These are phyloP conservation scores for Boletus pseudopeckii DNA, from an alignment of 768 basidiomycete species.

Conservation along the genomic window DNA sequence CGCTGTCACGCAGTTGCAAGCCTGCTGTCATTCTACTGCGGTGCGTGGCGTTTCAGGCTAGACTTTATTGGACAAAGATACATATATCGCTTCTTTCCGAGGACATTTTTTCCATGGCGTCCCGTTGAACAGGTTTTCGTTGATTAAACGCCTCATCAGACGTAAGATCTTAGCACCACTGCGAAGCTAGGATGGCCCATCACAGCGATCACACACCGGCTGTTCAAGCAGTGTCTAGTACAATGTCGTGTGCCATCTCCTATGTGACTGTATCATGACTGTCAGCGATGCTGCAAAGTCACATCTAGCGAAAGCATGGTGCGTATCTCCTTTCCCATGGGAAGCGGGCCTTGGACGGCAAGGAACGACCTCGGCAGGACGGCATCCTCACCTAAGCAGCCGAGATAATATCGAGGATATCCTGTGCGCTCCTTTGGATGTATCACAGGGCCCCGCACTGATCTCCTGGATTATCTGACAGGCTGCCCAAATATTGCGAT, in stretches of 20 bases:
- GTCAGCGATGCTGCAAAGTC: background rate
- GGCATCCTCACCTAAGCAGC: background rate
- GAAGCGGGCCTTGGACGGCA: slow-evolving; percentile 2
- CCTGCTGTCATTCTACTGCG: background rate
- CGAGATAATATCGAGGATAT: background rate
- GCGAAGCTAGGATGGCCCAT: background rate
- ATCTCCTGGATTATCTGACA: background rate
- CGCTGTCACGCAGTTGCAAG: background rate
- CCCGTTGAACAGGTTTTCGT: background rate
- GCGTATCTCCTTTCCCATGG: background rate
- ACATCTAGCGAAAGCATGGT: background rate
- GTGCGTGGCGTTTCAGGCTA: slow-evolving; percentile 1
- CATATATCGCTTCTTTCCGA: background rate
- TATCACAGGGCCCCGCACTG: background rate
- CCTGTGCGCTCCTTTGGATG: background rate
- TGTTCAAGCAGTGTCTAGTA: background rate
- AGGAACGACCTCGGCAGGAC: slow-evolving; percentile 1
- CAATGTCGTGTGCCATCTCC: background rate
- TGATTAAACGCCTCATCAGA: slow-evolving; percentile 3
- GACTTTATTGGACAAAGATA: background rate
- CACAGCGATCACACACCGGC: background rate
- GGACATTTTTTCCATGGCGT: background rate
- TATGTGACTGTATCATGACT: slow-evolving; percentile 2
- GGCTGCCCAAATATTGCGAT: background rate
- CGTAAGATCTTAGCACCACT: slow-evolving; percentile 6